phyloP scores from a whole-genome alignment of 768 basidiomycete species.

The Mycena latifolia region DNA sequence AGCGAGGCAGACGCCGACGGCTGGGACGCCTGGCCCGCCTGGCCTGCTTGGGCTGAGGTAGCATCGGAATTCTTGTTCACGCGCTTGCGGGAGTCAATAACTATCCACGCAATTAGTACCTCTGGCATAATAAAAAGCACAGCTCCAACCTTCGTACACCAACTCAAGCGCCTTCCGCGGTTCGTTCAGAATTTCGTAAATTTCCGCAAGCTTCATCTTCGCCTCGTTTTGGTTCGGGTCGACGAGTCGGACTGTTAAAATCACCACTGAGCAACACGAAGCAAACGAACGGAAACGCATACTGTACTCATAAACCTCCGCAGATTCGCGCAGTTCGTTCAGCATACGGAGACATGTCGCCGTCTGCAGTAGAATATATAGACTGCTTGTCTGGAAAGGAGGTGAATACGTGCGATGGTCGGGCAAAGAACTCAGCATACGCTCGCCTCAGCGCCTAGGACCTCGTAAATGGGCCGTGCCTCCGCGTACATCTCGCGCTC shows the following conservation, averaged over 20 bases:
- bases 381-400: slow-evolving; percentile 72
- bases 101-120: slow-evolving; percentile 42
- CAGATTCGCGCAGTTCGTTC: slow-evolving; percentile 81
- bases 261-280: background rate
- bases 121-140: background rate
- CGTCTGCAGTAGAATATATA: slow-evolving; percentile 81
- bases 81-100: slow-evolving; percentile 73
- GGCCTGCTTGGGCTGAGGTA: background rate
- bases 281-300: slow-evolving; percentile 33
- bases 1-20: slow-evolving; percentile 22
- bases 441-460: slow-evolving; percentile 79
- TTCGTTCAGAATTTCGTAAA: slow-evolving; percentile 88
- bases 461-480: slow-evolving; percentile 86
- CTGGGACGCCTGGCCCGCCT: background rate
- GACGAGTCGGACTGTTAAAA: slow-evolving; percentile 70
- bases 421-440: slow-evolving; percentile 54
- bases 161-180: slow-evolving; percentile 85
- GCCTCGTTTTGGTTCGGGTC: slow-evolving; percentile 85
- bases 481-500: slow-evolving; percentile 82
- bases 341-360: slow-evolving; percentile 86
- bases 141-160: slow-evolving; percentile 80
- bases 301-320: slow-evolving; percentile 90
- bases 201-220: slow-evolving; percentile 91
- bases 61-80: slow-evolving; percentile 43
- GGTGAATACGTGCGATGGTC: background rate